A percentile compares a stretch with the other conserved stretches of the same genome.
These are phyloP conservation scores for Starmerella asiatica DNA, from an alignment of 805 yeast genomes.

Conservation along the genomic window DNA sequence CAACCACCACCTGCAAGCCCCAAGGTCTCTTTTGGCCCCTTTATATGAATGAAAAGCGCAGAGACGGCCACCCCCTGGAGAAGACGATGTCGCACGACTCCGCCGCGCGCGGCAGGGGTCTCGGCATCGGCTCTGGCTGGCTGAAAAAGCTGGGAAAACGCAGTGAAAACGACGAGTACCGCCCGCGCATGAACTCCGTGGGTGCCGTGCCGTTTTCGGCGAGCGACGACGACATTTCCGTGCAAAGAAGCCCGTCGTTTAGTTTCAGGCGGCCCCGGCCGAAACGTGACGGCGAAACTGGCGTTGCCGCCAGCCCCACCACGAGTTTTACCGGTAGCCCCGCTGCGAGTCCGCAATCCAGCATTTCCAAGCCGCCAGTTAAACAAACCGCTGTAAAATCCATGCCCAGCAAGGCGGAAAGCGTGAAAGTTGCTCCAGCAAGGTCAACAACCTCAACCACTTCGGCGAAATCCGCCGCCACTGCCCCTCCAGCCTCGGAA, in stretches of 20 bases:
- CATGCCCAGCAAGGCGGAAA: not conserved
- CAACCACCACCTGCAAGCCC: too few relatives aligned
- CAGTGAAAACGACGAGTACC: not conserved
- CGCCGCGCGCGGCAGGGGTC: conserved; percentile 41
- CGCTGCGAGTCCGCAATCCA: too few relatives aligned
- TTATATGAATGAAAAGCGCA: not conserved
- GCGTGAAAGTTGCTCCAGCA: not conserved
- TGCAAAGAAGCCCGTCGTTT: not conserved
- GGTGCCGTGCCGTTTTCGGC: not conserved
- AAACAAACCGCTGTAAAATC: not conserved
- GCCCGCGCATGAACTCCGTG: conserved; percentile 7
- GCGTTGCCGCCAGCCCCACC: too few relatives aligned
- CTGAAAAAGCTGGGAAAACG: conserved; percentile 6
- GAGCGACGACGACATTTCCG: not conserved
- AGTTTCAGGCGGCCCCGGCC: too few relatives aligned
- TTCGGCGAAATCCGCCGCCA: not conserved
- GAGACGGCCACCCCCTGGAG: not conserved
- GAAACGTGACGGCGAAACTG: too few relatives aligned
- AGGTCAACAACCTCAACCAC: not conserved
- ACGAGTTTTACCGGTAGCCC: too few relatives aligned
- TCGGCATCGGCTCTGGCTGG: conserved; percentile 4
- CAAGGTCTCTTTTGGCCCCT: too few relatives aligned
- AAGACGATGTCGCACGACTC: conserved; percentile 33
- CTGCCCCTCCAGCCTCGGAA: not conserved
- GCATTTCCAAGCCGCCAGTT: not conserved